Evolutionary conservation across 345 rosid species (phyloP).

Genomic region (Dimocarpus longan): DNA sequence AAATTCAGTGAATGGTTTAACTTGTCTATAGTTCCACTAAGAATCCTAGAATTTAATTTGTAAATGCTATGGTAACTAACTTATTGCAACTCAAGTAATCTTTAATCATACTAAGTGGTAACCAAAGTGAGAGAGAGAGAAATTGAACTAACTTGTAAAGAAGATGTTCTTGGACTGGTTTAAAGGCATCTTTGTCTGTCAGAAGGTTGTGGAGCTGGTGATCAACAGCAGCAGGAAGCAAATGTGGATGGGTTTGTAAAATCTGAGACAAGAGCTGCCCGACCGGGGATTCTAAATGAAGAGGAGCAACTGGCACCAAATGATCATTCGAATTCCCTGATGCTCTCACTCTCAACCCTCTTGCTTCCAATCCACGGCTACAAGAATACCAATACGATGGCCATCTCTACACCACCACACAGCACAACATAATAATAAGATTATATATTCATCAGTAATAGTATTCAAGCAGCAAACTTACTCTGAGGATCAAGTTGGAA

Average conservation of each 20-base stretch:
- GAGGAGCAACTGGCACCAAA: conserved; percentile 67
- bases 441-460: too few species aligned
- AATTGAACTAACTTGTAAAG: conserved; percentile 68
- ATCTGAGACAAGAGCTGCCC: conserved; percentile 85
- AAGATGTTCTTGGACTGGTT: conserved; percentile 27
- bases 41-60: too few species aligned
- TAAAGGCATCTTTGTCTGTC: conserved; percentile 51
- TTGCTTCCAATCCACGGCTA: conserved; percentile 23
- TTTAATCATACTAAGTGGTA: background rate
- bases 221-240: conserved; percentile 78
- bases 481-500: conserved; percentile 35
- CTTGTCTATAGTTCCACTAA: too few species aligned
- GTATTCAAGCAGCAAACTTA: conserved; percentile 19
- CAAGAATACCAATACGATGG: conserved; percentile 18
- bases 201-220: conserved; percentile 87
- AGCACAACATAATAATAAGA: too few species aligned
- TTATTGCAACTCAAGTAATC: background rate
- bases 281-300: conserved; percentile 74
- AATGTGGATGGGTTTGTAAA: conserved; percentile 83
- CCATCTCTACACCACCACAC: conserved; percentile 44
- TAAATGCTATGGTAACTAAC: too few species aligned
- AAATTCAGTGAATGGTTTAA: too few species aligned
- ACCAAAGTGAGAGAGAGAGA: background rate
- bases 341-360: conserved; percentile 60
- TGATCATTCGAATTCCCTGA: conserved; percentile 47